Evolutionary conservation across 2,329 filamentous ascomycete genomes (phyloP).

Genomic region (Hypoxylon sp.): DNA sequence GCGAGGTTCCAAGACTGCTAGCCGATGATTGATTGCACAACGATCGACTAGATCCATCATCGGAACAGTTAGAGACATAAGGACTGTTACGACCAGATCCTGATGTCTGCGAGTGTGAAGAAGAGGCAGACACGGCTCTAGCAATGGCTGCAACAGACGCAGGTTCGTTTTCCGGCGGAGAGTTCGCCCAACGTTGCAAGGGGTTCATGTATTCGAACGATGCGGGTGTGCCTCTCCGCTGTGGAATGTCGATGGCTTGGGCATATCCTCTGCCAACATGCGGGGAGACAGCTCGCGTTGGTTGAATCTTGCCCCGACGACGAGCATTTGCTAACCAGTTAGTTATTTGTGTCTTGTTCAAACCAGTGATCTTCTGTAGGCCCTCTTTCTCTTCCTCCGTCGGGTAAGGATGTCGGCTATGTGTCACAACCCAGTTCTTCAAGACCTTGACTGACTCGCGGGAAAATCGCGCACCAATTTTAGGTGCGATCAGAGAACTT

Average conservation of each 20-base stretch:
- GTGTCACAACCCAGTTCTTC: conserved; percentile 84
- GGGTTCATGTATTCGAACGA: conserved; percentile 64
- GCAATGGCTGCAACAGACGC: conserved; percentile 67
- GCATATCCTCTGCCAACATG: conserved; percentile 67
- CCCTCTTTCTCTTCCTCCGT: conserved; percentile 86
- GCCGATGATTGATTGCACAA: conserved; percentile 67
- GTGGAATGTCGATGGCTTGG: conserved; percentile 77
- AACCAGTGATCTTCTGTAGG: conserved; percentile 78
- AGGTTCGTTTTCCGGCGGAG: conserved; percentile 67
- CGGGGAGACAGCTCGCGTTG: conserved; percentile 74
- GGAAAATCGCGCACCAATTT: conserved; percentile 79
- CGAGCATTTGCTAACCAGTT: conserved; percentile 95
- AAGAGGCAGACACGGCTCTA: conserved; percentile 63
- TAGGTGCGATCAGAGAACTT: conserved; percentile 54
- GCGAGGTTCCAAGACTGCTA: conserved; percentile 68
- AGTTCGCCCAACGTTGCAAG: conserved; percentile 66
- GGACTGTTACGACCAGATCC: conserved; percentile 66
- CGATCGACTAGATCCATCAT: conserved; percentile 67
- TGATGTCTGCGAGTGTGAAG: conserved; percentile 53
- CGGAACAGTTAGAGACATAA: conserved; percentile 64
- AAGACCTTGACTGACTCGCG: conserved; percentile 80
- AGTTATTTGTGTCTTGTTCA: conserved; percentile 84
- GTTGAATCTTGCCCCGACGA: conserved; percentile 79
- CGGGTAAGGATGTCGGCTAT: conserved; percentile 85
- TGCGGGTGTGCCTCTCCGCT: conserved; percentile 61